These are phyloP conservation scores for Ogataea polymorpha DNA, from an alignment of 805 yeast genomes.

Conservation along the genomic window DNA sequence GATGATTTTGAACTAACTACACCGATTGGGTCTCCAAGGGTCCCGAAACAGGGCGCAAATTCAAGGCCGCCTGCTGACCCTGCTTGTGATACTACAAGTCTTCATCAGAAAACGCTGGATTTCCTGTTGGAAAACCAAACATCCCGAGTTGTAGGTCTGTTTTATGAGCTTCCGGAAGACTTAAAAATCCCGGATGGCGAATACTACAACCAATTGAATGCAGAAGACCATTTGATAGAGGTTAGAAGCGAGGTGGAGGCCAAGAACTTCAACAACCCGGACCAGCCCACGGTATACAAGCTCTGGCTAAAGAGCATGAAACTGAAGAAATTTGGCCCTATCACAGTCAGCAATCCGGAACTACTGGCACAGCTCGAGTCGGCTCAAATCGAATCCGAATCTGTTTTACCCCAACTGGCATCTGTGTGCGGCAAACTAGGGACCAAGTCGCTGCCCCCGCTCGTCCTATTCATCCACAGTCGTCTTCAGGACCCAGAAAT, in stretches of 20 bases:
- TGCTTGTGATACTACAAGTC: slow-evolving; percentile 1
- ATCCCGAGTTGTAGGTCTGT: slow-evolving; percentile 12
- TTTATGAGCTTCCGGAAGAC: slow-evolving; percentile 10
- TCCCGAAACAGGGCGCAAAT: background rate
- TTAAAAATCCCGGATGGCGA: slow-evolving; percentile 16
- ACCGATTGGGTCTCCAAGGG: slow-evolving; percentile 7
- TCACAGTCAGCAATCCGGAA: slow-evolving; percentile 2
- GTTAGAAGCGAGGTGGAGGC: slow-evolving; percentile 23
- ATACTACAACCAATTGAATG: slow-evolving; percentile 19
- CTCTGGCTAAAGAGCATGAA: slow-evolving; percentile 15
- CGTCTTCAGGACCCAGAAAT: slow-evolving; percentile 14
- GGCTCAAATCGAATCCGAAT: background rate
- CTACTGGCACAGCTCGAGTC: slow-evolving; percentile 1
- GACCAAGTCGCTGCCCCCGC: background rate
- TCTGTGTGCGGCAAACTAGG: slow-evolving; percentile 4
- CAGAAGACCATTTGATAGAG: slow-evolving; percentile 20
- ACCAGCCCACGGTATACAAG: slow-evolving; percentile 18
- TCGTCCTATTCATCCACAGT: slow-evolving; percentile 7
- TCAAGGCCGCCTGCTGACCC: background rate
- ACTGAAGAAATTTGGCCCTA: slow-evolving; percentile 10
- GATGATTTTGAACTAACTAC: slow-evolving; percentile 17
- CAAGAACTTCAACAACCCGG: slow-evolving; percentile 18
- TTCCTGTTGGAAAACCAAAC: slow-evolving; percentile 14
- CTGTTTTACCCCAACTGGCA: background rate
- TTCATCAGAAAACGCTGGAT: slow-evolving; percentile 6